Evolutionary conservation across 2,329 filamentous ascomycete genomes (phyloP).

Genomic region (Chalara sp.): DNA sequence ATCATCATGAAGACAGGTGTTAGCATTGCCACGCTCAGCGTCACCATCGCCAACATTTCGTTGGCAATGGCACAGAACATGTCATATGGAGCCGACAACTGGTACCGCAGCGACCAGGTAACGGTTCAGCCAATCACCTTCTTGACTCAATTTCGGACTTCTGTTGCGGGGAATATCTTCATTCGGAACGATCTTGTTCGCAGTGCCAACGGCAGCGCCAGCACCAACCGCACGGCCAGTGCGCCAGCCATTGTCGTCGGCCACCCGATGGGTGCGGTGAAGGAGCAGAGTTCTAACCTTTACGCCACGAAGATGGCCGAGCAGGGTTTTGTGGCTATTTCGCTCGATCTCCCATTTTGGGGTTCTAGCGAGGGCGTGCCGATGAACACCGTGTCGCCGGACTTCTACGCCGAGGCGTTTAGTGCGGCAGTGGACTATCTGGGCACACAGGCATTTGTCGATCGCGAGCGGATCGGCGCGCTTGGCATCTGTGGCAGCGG

Average conservation of each 20-base stretch:
- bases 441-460: conserved; percentile 21
- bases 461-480: conserved; percentile 29
- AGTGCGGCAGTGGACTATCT: conserved; percentile 31
- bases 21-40: too few species aligned
- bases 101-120: too few species aligned
- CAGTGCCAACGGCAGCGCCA: too few species aligned
- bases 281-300: conserved; percentile 31
- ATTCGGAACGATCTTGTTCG: too few species aligned
- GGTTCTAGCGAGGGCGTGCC: conserved; percentile 31
- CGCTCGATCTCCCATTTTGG: conserved; percentile 34
- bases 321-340: conserved; percentile 27
- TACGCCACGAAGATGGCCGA: conserved; percentile 27
- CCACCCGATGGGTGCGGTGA: conserved; percentile 18
- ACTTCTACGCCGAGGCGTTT: conserved; percentile 28
- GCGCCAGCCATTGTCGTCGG: neutral
- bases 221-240: too few species aligned
- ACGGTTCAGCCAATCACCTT: too few species aligned
- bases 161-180: too few species aligned
- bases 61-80: too few species aligned
- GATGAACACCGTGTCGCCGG: conserved; percentile 31
- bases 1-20: too few species aligned
- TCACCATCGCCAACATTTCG: too few species aligned
- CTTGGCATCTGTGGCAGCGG: conserved; percentile 34
- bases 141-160: too few species aligned
- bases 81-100: too few species aligned